phyloP scores from a whole-genome alignment of 2,329 filamentous ascomycete genomes.

The Phyllosticta citrichinensis region DNA sequence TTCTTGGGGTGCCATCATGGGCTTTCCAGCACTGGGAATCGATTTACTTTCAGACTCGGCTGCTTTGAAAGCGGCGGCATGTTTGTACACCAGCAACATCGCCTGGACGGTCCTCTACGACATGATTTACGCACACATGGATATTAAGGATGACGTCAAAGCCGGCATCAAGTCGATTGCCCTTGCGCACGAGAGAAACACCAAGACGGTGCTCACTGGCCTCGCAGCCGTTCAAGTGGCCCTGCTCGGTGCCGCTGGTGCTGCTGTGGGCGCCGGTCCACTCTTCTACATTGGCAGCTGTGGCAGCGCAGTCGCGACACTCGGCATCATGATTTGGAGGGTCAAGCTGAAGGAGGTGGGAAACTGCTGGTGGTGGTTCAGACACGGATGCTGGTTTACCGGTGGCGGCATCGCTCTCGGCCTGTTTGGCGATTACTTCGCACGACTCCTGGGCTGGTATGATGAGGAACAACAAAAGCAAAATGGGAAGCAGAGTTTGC shows the following conservation, averaged over 20 bases:
- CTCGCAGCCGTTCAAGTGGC: conserved; percentile 60
- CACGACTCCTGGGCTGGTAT: conserved; percentile 11
- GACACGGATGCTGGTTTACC: conserved; percentile 51
- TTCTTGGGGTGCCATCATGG: conserved; percentile 82
- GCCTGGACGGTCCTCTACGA: conserved; percentile 85
- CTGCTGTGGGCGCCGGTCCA: conserved; percentile 49
- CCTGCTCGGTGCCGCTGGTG: conserved; percentile 59
- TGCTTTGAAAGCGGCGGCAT: conserved; percentile 55
- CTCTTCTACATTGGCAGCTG: conserved; percentile 49
- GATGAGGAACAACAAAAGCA: not conserved
- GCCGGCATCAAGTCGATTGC: conserved; percentile 85
- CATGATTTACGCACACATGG: conserved; percentile 91
- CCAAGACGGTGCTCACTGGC: conserved; percentile 64
- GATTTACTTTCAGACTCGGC: conserved; percentile 56
- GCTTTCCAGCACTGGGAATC: conserved; percentile 72
- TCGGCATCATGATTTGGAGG: conserved; percentile 49
- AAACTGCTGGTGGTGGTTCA: conserved; percentile 58
- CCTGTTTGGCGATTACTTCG: conserved; percentile 44
- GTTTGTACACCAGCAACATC: conserved; percentile 67
- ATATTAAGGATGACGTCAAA: conserved; percentile 75
- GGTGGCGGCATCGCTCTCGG: conserved; percentile 49
- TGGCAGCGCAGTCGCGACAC: conserved; percentile 44
- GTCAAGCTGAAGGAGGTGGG: conserved; percentile 47
- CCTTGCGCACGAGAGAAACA: conserved; percentile 65
- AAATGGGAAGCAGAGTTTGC: not conserved